Percentiles rank a stretch among this genome's conserved stretches.
phyloP scores from a whole-genome alignment of 805 yeast species.

The Aciculoconidium aculeatum region DNA sequence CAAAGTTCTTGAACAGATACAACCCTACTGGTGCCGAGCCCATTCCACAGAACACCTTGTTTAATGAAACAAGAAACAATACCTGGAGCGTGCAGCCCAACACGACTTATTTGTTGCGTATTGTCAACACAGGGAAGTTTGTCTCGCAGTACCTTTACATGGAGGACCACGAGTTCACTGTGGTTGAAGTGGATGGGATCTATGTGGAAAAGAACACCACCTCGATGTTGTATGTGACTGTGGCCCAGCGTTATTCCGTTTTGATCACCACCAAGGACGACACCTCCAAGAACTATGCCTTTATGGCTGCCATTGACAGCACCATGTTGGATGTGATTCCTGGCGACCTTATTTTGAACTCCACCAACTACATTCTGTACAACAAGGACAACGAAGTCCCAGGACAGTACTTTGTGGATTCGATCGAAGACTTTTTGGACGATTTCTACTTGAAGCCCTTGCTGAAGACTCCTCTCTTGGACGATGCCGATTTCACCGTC shows the following conservation, averaged over 20 bases:
- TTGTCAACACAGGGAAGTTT: slow-evolving; percentile 86
- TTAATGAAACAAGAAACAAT: slow-evolving; percentile 75
- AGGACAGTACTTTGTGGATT: slow-evolving; percentile 31
- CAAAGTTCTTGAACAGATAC: slow-evolving; percentile 56
- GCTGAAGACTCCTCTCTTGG: slow-evolving; percentile 37
- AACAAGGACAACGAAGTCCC: slow-evolving; percentile 38
- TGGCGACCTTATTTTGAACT: slow-evolving; percentile 56
- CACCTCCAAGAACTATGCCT: slow-evolving; percentile 63
- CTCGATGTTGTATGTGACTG: slow-evolving; percentile 68
- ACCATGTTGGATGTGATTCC: slow-evolving; percentile 79
- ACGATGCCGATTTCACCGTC: slow-evolving; percentile 64
- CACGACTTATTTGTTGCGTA: slow-evolving; percentile 75
- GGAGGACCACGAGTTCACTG: slow-evolving; percentile 81
- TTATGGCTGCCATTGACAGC: slow-evolving; percentile 76
- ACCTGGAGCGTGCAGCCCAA: slow-evolving; percentile 80
- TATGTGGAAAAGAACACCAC: slow-evolving; percentile 73
- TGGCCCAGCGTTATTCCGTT: slow-evolving; percentile 88
- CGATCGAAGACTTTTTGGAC: slow-evolving; percentile 41
- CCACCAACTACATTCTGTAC: slow-evolving; percentile 71
- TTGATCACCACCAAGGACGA: slow-evolving; percentile 66
- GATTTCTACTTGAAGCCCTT: slow-evolving; percentile 32
- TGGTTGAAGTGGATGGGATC: slow-evolving; percentile 91
- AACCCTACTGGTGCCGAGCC: slow-evolving; percentile 99
- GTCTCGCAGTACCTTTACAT: slow-evolving; percentile 84
- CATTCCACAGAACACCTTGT: slow-evolving; percentile 72